phyloP scores from a whole-genome alignment of 768 basidiomycete genomes.

The Serendipita sp. region DNA sequence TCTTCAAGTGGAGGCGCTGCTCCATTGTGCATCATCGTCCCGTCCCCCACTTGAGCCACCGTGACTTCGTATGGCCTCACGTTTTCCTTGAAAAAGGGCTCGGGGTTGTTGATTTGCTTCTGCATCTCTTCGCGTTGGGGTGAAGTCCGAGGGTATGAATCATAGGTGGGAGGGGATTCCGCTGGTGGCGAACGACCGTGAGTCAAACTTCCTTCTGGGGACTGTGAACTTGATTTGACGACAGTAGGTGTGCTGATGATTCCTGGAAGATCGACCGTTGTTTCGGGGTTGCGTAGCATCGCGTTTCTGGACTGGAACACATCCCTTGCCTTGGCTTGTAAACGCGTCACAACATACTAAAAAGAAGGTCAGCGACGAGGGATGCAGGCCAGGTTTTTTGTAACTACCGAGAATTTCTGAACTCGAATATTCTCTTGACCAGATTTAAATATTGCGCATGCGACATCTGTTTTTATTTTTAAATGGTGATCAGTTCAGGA shows the following conservation, averaged over 20 bases:
- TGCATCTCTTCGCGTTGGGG: neutral
- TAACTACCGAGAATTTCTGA: neutral
- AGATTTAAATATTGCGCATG: neutral
- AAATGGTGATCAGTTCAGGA: neutral
- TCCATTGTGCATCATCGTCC: neutral
- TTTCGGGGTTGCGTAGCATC: neutral
- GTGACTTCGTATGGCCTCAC: too few relatives aligned
- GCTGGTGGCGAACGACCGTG: neutral
- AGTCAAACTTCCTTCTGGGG: neutral
- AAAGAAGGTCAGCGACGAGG: too few relatives aligned
- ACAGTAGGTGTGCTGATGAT: neutral
- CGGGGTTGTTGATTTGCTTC: neutral
- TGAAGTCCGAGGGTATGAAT: neutral
- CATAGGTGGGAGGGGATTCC: neutral
- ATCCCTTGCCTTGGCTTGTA: neutral
- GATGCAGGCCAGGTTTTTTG: too few relatives aligned
- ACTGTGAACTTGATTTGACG: neutral
- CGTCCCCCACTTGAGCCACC: too few relatives aligned
- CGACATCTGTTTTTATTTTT: neutral
- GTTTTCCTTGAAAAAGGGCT: neutral
- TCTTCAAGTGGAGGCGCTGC: neutral
- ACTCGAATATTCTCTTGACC: conserved; percentile 1
- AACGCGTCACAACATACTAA: neutral
- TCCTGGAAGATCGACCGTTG: neutral
- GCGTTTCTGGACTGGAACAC: neutral